phyloP scores from a whole-genome alignment of 1,284 basidiomycete genomes.

The Pseudozyma thailandica region DNA sequence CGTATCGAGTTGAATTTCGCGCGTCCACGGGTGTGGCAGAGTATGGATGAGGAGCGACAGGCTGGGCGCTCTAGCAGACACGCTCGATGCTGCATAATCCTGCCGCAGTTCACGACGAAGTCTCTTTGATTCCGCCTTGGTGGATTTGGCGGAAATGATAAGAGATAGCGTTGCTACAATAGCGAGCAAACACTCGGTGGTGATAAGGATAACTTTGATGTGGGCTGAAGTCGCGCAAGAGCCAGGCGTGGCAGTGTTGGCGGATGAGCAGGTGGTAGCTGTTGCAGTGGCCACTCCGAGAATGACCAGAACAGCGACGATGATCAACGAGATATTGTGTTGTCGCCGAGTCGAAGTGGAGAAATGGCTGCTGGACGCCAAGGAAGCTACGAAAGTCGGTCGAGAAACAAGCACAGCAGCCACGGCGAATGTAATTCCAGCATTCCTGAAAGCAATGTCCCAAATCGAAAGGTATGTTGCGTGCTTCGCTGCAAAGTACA shows the following conservation, averaged over 20 bases:
- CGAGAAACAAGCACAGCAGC: background rate
- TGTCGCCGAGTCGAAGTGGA: background rate
- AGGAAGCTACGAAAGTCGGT: background rate
- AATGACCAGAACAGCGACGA: background rate
- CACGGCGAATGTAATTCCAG: slow-evolving; percentile 5
- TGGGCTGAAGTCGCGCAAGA: slow-evolving; percentile 1
- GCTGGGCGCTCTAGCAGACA: slow-evolving; percentile 12
- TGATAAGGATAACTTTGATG: slow-evolving; percentile 11
- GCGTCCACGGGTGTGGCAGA: slow-evolving; percentile 24
- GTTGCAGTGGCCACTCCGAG: background rate
- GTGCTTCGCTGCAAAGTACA: background rate
- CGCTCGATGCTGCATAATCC: background rate
- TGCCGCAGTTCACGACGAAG: background rate
- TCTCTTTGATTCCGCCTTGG: background rate
- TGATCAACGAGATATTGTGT: background rate
- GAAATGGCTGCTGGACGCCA: background rate
- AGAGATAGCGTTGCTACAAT: background rate
- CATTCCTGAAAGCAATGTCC: slow-evolving; percentile 3
- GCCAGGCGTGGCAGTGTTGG: background rate
- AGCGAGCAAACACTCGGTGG: slow-evolving; percentile 1
- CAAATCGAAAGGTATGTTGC: background rate
- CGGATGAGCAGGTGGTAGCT: slow-evolving; percentile 1
- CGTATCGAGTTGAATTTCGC: slow-evolving; percentile 15
- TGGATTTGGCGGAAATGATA: background rate
- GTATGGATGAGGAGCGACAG: slow-evolving; percentile 32